Conservation (phyloP, 495 filamentous ascomycete species). For the Aspergillus panamensis region DNA sequence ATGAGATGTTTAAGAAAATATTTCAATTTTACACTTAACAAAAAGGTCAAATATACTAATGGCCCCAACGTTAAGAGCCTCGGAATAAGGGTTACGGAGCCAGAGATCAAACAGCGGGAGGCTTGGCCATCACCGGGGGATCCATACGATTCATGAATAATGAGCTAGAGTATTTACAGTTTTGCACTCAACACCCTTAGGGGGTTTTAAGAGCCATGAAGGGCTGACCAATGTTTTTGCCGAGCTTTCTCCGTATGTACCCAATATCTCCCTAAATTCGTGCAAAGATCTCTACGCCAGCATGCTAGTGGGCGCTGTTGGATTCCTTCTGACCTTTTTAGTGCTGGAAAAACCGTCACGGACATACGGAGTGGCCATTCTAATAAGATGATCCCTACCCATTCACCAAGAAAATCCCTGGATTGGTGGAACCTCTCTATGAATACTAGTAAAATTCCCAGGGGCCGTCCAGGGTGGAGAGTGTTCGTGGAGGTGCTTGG, state of each 20-base stretch:
- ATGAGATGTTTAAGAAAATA: neutral
- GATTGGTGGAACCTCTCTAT: constrained; percentile 1
- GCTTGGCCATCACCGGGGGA: neutral
- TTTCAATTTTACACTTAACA: neutral
- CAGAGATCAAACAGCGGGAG: neutral
- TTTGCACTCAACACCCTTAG: neutral
- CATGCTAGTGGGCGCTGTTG: neutral
- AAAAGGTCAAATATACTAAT: neutral
- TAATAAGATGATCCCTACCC: neutral
- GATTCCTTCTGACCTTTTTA: neutral
- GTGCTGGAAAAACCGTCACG: neutral
- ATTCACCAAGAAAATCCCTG: neutral
- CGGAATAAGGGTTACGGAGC: neutral
- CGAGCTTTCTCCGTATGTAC: neutral
- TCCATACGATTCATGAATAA: neutral
- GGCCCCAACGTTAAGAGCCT: neutral
- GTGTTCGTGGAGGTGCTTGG: neutral
- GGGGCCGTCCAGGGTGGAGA: neutral
- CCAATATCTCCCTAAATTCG: neutral
- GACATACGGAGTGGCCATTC: neutral
- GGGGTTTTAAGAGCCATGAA: neutral
- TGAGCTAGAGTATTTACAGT: neutral
- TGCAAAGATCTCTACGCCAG: neutral
- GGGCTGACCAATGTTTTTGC: neutral
- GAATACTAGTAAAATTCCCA: neutral